These are phyloP conservation scores for Plasmodium vivax DNA, from an alignment of 169 alveolate genomes.

Conservation along the genomic window DNA sequence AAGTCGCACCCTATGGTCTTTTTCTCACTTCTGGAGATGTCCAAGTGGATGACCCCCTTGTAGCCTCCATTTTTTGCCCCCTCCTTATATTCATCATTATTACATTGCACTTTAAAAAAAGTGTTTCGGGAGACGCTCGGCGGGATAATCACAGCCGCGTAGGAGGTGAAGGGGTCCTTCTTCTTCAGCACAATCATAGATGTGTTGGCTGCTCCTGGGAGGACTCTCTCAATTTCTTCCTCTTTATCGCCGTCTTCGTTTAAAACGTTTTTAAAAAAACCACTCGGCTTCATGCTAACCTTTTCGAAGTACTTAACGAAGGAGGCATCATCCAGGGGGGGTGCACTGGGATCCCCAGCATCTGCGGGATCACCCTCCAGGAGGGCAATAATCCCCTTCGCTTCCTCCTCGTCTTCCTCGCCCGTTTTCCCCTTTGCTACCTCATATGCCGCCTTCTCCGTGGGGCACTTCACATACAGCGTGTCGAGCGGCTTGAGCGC, in stretches of 20 bases:
- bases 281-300: slow-evolving; percentile 1
- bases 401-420: slow-evolving; percentile 28
- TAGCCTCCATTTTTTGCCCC: slow-evolving; percentile 4
- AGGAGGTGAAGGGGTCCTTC: slow-evolving; percentile 23
- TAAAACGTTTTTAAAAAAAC: slow-evolving; percentile 2
- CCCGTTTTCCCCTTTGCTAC: not conserved
- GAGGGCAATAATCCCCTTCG: not conserved
- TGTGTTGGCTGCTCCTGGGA: slow-evolving; percentile 17
- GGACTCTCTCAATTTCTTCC: not conserved
- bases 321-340: not conserved
- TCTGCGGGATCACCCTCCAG: not conserved
- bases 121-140: slow-evolving; percentile 2
- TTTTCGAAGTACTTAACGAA: slow-evolving; percentile 7
- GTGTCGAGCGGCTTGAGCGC: slow-evolving; percentile 38
- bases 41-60: slow-evolving; percentile 34
- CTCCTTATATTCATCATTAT: slow-evolving; percentile 51
- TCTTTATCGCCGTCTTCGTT: not conserved
- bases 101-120: slow-evolving; percentile 28
- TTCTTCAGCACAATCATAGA: slow-evolving; percentile 13
- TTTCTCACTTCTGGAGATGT: not conserved
- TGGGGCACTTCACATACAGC: slow-evolving; percentile 64
- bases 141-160: slow-evolving; percentile 46
- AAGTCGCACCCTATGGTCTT: slow-evolving; percentile 70
- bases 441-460: slow-evolving; percentile 2
- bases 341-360: not conserved